phyloP scores from a whole-genome alignment of 345 rosid genomes.

The Eucalyptus dawsonii region DNA sequence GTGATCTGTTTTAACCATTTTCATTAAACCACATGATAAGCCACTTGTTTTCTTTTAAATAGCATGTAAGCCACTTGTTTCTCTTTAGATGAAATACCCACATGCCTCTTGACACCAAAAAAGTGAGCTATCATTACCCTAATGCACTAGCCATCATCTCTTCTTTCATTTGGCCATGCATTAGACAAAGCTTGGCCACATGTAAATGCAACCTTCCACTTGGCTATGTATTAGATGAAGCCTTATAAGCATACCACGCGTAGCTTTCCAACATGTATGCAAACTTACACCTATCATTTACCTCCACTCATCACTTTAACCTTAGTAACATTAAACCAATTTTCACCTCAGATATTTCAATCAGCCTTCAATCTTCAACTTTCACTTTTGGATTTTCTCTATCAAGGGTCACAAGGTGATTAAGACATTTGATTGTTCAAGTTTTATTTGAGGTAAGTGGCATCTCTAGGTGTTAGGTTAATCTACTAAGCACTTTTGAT shows the following conservation, averaged over 20 bases:
- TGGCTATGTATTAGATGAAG: background rate
- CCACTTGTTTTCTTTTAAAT: background rate
- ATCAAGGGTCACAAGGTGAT: background rate
- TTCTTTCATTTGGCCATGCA: background rate
- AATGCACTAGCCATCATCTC: background rate
- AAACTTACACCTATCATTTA: background rate
- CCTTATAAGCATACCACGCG: background rate
- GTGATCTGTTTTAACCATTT: background rate
- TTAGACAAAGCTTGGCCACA: background rate
- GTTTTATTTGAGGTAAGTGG: background rate
- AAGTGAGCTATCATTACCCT: background rate
- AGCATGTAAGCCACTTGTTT: background rate
- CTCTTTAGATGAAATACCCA: background rate
- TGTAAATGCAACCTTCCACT: background rate
- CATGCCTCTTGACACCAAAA: background rate
- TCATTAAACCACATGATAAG: background rate
- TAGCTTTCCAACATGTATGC: background rate
- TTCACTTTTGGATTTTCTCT: background rate
- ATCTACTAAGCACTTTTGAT: background rate
- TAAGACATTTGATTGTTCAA: background rate
- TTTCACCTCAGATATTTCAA: background rate
- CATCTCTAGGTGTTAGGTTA: background rate
- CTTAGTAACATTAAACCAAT: background rate
- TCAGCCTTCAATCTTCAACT: background rate
- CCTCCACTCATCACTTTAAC: background rate